Base-by-base conservation (phyloP, 352 stramenopile species). In the Phytopythium oedochilum region DNA sequence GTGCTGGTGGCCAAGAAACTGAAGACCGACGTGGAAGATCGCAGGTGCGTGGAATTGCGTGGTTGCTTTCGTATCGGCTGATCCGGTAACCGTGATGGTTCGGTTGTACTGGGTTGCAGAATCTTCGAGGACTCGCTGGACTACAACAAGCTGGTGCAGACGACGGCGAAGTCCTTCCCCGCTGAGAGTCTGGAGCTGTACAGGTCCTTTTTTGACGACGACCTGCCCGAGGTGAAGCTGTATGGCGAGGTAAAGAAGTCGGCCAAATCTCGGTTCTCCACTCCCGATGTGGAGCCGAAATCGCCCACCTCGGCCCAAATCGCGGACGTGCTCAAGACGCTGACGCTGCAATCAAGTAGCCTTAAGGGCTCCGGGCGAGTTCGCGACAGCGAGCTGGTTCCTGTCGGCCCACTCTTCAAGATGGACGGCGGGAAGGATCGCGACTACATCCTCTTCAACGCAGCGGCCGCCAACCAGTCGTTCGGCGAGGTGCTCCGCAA, bases 391-490 rank as follows among this genome's bases (percentile, higher is more conserved):
- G 74, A 78, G 39, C 56, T 93, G 22, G 83, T 91, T 43, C 70
- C 73, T 3, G 78, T 91, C 17, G 83, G 83, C 3, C 76, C 80
- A 23, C 60, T 92, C 2, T 84, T 86, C 61, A 89, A 92, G 66
- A 78, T 89, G 53, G 76, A 87, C n/a, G 83, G 80, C 3, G 80
- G 83, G 11, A 88, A 88, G 63, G 83, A 89, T 48, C 64, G 83
- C 18, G 83, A 93, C 51, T 91, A 89, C 40, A 91, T 93, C 42
- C 49, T 89, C 5, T 93, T 93, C 59, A 93, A 93, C 59, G 78
- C 89, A 61, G 61, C 73, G 15, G 76, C 83, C 22, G 78, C 75
- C 0, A 79, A 89, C 25, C 83, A 89, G 44, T 62, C 68, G 12
- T 91, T 93, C 46, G 76, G 78, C 3, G 73, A 91, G 29, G 78